phyloP scores from a whole-genome alignment of 129 eudicot species.

The Artemisia annua region DNA sequence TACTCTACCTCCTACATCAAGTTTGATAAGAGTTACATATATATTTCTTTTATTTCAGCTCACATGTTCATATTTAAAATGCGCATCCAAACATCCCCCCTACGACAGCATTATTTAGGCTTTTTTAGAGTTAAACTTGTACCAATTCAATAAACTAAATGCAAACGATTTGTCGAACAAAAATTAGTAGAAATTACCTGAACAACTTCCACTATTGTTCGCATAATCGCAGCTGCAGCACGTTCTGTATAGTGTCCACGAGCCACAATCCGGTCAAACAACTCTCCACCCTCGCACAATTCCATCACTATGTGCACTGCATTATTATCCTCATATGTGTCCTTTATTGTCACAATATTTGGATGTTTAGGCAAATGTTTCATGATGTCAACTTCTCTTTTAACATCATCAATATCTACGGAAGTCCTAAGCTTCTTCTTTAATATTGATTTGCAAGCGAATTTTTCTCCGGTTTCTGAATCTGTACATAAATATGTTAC shows the following conservation, averaged over 20 bases:
- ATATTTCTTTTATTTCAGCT: background rate
- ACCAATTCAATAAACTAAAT: background rate
- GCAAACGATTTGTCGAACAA: background rate
- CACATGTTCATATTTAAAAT: background rate
- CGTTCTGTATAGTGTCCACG: slow-evolving; percentile 86
- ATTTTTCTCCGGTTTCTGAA: slow-evolving; percentile 46
- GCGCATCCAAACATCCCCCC: background rate
- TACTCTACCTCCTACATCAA: no score
- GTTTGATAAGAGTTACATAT: no score
- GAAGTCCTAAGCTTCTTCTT: slow-evolving; percentile 80
- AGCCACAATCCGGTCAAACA: slow-evolving; percentile 79
- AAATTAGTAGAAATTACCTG: slow-evolving; percentile 44
- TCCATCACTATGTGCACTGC: slow-evolving; percentile 88
- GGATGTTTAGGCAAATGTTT: slow-evolving; percentile 76
- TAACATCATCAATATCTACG: slow-evolving; percentile 78
- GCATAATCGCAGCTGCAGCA: slow-evolving; percentile 67
- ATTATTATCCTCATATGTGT: slow-evolving; percentile 73
- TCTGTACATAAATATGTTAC: slow-evolving; percentile 81
- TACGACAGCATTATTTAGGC: slow-evolving; percentile 2
- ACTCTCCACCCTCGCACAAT: slow-evolving; percentile 83
- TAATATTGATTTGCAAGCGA: slow-evolving; percentile 76
- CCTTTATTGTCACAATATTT: slow-evolving; percentile 62
- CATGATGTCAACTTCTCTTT: slow-evolving; percentile 83
- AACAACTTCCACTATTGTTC: slow-evolving; percentile 77
- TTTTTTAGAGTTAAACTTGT: background rate